Conservation (phyloP, 208 protist genomes). For the Trypanosoma cruzi region DNA sequence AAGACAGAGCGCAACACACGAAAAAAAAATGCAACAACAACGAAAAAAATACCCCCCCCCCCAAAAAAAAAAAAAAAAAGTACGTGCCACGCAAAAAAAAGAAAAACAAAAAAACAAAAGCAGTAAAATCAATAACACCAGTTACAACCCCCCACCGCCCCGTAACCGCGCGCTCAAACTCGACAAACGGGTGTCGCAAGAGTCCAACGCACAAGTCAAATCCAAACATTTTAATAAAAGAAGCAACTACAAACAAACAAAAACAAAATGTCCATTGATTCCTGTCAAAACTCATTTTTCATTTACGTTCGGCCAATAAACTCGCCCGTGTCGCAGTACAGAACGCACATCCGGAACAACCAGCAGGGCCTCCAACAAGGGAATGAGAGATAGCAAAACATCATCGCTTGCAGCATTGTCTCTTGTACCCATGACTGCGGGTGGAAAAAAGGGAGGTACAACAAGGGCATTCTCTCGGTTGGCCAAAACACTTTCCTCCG, state of each 20-base stretch:
- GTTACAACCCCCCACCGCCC: neutral
- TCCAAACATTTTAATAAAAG: neutral
- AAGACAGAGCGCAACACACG: neutral
- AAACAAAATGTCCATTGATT: neutral
- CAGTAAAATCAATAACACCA: too few relatives aligned
- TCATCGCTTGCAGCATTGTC: slow-evolving; percentile 46
- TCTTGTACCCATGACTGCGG: slow-evolving; percentile 17
- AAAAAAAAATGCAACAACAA: slow-evolving; percentile 4
- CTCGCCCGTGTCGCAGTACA: slow-evolving; percentile 60
- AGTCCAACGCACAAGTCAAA: neutral
- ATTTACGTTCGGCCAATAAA: neutral
- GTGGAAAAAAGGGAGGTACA: slow-evolving; percentile 77
- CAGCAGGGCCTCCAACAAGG: slow-evolving; percentile 77
- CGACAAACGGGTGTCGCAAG: neutral
- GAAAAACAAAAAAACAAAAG: too few relatives aligned
- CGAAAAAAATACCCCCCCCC: too few relatives aligned
- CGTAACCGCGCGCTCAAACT: neutral
- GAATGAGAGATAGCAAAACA: slow-evolving; percentile 71
- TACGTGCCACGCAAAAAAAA: neutral
- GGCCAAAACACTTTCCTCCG: slow-evolving; percentile 71
- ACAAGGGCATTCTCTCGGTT: slow-evolving; percentile 85
- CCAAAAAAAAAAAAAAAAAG: slow-evolving; percentile 2
- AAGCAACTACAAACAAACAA: neutral
- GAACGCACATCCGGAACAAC: slow-evolving; percentile 85
- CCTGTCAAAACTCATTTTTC: neutral